Conservation (phyloP, 306 rosid species). For the Cotoneaster glaucophyllus region DNA sequence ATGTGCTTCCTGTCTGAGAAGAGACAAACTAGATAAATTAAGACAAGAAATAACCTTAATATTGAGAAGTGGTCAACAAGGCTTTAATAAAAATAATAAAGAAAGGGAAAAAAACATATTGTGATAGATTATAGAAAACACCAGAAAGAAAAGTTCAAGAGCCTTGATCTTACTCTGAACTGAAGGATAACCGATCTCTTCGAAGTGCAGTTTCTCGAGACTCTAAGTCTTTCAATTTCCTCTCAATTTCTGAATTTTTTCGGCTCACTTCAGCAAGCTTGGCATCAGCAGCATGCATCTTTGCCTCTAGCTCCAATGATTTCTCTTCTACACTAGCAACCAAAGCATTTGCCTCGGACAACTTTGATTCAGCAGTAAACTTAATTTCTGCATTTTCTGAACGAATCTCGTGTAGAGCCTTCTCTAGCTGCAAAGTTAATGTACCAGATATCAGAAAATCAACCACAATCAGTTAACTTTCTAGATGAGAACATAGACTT, state of each 20-base stretch:
- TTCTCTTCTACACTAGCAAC: constrained; percentile 79
- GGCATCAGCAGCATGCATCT: constrained; percentile 79
- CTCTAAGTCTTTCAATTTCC: constrained; percentile 72
- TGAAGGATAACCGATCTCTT: constrained; percentile 67
- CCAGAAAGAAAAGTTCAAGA: background rate
- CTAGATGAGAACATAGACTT: background rate
- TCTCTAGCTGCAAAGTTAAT: constrained; percentile 64
- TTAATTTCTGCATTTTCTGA: constrained; percentile 80
- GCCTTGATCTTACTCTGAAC: constrained; percentile 53
- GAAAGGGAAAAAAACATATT: background rate
- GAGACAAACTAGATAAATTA: constrained; percentile 15
- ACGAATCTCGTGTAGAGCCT: constrained; percentile 81
- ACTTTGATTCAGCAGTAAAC: constrained; percentile 79
- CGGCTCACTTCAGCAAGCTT: constrained; percentile 83
- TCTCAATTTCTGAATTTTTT: constrained; percentile 68
- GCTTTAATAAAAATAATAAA: background rate
- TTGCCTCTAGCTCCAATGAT: constrained; percentile 84
- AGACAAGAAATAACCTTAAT: background rate
- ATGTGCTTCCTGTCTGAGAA: constrained; percentile 59
- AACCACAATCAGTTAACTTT: background rate
- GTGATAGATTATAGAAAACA: background rate
- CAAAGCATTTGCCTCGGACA: constrained; percentile 88
- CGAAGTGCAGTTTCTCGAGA: constrained; percentile 62
- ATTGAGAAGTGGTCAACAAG: background rate
- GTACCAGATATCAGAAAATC: constrained; percentile 29